Evolutionary conservation across 371 early-diverging fungal genomes (phyloP).

Genomic region (Actinomortierella wolfii): DNA sequence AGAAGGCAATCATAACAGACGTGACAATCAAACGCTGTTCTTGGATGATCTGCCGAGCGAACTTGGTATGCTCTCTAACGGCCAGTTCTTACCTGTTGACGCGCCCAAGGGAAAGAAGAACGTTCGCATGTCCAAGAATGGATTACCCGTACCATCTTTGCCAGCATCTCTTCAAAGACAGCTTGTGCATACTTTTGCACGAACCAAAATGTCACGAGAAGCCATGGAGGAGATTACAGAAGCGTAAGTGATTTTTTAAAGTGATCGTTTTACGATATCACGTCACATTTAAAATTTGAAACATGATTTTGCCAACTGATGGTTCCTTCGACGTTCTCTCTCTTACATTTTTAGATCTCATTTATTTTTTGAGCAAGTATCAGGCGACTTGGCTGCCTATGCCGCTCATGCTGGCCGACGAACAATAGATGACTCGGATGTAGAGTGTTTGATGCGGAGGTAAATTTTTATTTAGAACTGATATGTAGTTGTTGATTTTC

Average conservation of each 20-base stretch:
- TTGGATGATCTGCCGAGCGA: constrained; percentile 44
- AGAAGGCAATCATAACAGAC: no score
- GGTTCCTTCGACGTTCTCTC: no score
- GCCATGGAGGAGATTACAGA: constrained; percentile 41
- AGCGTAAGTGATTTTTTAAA: no score
- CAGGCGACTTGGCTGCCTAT: constrained; percentile 41
- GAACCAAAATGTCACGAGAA: constrained; percentile 30
- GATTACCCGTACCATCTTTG: constrained; percentile 25
- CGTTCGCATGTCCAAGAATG: no score
- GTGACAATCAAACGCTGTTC: no score
- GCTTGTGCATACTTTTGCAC: constrained; percentile 30
- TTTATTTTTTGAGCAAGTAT: constrained; percentile 38
- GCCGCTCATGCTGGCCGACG: constrained; percentile 38
- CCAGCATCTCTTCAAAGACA: constrained; percentile 32
- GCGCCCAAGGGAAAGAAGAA: constrained; percentile 14
- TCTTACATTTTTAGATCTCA: constrained; percentile 27
- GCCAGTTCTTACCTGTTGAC: constrained; percentile 21
- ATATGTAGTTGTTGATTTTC: no score
- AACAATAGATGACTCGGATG: constrained; percentile 43
- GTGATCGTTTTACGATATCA: no score
- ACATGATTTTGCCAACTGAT: no score
- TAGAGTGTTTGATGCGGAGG: constrained; percentile 43
- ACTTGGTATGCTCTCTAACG: constrained; percentile 42
- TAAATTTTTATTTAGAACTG: constrained; percentile 10
- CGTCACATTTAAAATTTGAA: no score